A percentile compares a stretch with the other conserved stretches of the same genome.
Conservation (phyloP, 23 red algal species). For the Agarophyton chilense region DNA sequence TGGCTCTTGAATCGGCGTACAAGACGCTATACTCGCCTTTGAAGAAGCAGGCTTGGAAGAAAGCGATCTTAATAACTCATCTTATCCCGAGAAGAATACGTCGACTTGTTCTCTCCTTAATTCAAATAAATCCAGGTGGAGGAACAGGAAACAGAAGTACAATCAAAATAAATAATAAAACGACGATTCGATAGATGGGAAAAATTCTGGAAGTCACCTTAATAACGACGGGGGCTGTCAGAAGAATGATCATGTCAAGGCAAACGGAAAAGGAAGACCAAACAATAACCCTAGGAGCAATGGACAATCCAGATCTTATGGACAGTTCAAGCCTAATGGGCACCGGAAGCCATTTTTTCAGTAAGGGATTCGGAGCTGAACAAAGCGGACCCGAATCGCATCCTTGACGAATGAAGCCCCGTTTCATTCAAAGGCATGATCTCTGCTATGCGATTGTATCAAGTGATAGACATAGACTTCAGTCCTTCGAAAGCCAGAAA, state of each 20-base stretch:
- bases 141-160: not conserved
- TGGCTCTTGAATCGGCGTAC: not conserved
- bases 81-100: not conserved
- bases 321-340: not conserved
- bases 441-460: not conserved
- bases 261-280: not conserved
- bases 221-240: no score
- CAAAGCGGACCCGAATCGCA: constrained; percentile 23
- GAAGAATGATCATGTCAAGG: not conserved
- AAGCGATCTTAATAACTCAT: not conserved
- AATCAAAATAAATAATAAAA: not conserved
- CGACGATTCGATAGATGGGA: no score
- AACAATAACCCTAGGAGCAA: not conserved
- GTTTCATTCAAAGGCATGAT: constrained; percentile 3
- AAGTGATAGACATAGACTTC: not conserved
- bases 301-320: not conserved
- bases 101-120: not conserved
- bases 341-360: constrained; percentile 10
- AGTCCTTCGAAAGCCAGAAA: not conserved
- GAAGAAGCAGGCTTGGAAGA: constrained; percentile 2
- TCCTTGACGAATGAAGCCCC: constrained; percentile 29
- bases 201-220: no score
- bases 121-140: not conserved
- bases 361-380: constrained; percentile 19
- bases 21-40: constrained; percentile 16